Base-by-base conservation (phyloP, 306 rosid genomes). In the Echinosophora koreensis region DNA sequence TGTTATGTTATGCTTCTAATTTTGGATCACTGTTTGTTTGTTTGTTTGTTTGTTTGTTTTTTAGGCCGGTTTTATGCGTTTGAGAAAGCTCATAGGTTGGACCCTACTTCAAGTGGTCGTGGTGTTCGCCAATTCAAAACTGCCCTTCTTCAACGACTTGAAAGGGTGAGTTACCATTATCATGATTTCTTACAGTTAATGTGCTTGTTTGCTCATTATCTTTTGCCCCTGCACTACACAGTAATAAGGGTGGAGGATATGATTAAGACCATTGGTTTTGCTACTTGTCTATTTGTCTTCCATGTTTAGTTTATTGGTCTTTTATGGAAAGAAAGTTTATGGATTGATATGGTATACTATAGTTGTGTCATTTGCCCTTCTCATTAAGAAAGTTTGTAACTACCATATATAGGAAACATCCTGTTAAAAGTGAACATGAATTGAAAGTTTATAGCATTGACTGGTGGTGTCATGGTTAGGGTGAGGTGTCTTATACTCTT, bases 51-150 rank as follows among this genome's bases (percentile, higher is more conserved):
- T 65, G 46, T 8, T 41, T 22, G 1, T 22, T 22, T 22, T 86
- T 69, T 73, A 95, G 99, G 99, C 70, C 99, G 97, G 10, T 95
- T 95, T 89, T 95, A 95, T 80, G 99, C 99, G 12, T 95, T 95
- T 39, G 99, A 92, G 94, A 90, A 95, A 85, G 99, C 99, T 64
- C 99, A 92, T 76, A 95, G 88, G 86, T 82, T 95, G 91, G 99
- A 95, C 66, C 99, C 99, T 22, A 90, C 89, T 58, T 95, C 99
- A 22, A 95, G 93, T n/a, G 99, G 99, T 60, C 97, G 99, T 54
- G 99, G 99, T 74, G 99, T 95, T 71, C 95, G 99, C 9, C 99
- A 95, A 82, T 95, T 95, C 87, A 95, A 95, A 82, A 95, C 99
- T 8, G 96, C 97, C 6, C 97, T 95, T 66, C 97, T 95, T 87